Base-by-base conservation (phyloP, 257 asterid genomes). In the Solanum clarkiae region DNA sequence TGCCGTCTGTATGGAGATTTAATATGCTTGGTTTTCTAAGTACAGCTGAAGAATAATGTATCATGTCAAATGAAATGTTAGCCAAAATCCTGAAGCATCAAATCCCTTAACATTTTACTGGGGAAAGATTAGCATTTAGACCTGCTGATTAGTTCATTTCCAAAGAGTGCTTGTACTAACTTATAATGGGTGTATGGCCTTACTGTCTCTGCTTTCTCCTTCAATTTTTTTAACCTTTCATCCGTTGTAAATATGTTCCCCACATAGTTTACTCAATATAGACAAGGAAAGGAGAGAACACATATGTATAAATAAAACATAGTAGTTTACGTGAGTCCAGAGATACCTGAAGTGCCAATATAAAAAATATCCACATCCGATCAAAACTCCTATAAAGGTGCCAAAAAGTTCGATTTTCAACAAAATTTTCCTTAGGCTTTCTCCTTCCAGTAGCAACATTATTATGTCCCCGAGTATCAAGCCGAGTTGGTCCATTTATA, bases 391-490 rank as follows among this genome's bases (percentile, higher is more conserved):
- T 92, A 86, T 92, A 97, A 82, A 97, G 93, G 86, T 97, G 99
- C 98, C 91, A 97, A 92, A 95, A 97, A 29, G 98, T 97, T 54
- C 99, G 98, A 82, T 95, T 87, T 90, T 97, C 99, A 54, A 94
- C 99, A 91, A 95, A 97, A 89, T 97, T 97, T 80, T 97, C 89
- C 93, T 97, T 97, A 29, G 98, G 98, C 89, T 97, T 97, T 83
- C 94, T 91, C 80, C 89, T 89, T 86, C 99, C 98, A 44, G 92
- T 79, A 45, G 92, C 84, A 80, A 45, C 90, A 87, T 91, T 90
- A 84, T 87, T 85, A 83, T 55, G 84, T 88, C 91, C 91, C 98
- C 93, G 92, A 45, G 83, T 54, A 87, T 86, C 88, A 80, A 74
- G 70, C 69, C 51, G 59, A 84, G 62, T 89, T 84, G 81, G 86